Evolutionary conservation across 2,329 filamentous ascomycete species (phyloP), one percentile per base, ranked within the genome.

Genomic region (Ophiostoma triangulosporum): DNA sequence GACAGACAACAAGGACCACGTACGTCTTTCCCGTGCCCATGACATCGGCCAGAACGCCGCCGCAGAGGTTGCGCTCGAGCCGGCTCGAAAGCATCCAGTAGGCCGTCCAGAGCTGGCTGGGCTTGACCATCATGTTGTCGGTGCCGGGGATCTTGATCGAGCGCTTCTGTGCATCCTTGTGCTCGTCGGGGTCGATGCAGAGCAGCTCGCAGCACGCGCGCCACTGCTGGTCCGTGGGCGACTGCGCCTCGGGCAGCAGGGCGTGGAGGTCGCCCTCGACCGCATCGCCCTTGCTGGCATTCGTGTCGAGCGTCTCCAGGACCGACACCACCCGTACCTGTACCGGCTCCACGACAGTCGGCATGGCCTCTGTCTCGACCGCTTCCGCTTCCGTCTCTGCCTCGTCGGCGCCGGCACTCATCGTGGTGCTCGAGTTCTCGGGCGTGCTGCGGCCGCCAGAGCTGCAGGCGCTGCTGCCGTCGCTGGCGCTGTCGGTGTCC

Each of bases 21-120:
- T 60, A 59, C 11, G 59, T 59, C 55, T 61, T 61, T 46, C 58
- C 59, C 7, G 59, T 60, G 48, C 58, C 59, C 58, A 60, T 59
- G 33, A 58, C 59, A 35, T 62, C 60, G 29, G 60, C 60, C 38
- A 62, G 54, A 17, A 61, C 52, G 7, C 60, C 60, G 24, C 60
- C 60, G 33, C 51, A 50, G 11, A 61, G 50, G 5, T 46, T 57
- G 31, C 60, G 59, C 15, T 54, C 50, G 3, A 46, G 51, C 5
- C 59, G 58, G 54, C 56, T 57, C 14, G 54, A 45, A 31, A 62
- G 51, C 60, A 62, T 62, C 56, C 58, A 58, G 53, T 59, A 58
- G 2, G 59, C 60, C 31, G 60, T 58, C 59, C 56, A 57, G 11
- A 59, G 56, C 56, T 61, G 60, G 53, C 58, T 56, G 5, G 60